Conservation (phyloP, 805 yeast species). For the Kodamaea nitidulidarum region DNA sequence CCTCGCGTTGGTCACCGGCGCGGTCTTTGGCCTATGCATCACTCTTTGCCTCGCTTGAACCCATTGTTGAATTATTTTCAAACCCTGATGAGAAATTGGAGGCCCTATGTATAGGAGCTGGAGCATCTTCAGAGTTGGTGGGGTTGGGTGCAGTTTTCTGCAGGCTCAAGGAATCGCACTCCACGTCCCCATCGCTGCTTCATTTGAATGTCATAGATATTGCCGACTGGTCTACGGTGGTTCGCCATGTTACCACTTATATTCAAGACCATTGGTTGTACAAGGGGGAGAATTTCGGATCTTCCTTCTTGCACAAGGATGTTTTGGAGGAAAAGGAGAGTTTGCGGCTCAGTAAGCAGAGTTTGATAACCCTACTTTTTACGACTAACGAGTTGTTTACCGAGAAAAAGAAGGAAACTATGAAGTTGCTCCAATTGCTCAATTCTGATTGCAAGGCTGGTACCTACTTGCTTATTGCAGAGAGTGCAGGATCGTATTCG, state of each 20-base stretch:
- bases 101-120: constrained; percentile 76
- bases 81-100: constrained; percentile 27
- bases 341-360: constrained; percentile 18
- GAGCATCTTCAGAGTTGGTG: constrained; percentile 81
- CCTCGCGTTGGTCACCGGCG: constrained; percentile 82
- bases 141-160: constrained; percentile 59
- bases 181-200: constrained; percentile 32
- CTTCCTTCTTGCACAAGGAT: constrained; percentile 30
- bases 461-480: constrained; percentile 62
- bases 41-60: constrained; percentile 51
- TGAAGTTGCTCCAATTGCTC: constrained; percentile 54
- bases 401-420: constrained; percentile 58
- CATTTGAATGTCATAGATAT: constrained; percentile 63
- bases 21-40: constrained; percentile 72
- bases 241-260: constrained; percentile 40
- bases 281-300: constrained; percentile 23
- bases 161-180: constrained; percentile 31
- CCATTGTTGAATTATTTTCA: constrained; percentile 35
- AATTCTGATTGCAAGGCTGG: constrained; percentile 51
- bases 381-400: constrained; percentile 85
- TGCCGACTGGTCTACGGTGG: constrained; percentile 68
- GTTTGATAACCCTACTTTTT: constrained; percentile 69
- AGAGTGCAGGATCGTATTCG: constrained; percentile 88
- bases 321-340: constrained; percentile 20
- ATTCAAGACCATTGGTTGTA: constrained; percentile 54